Percentiles rank a stretch among this genome's conserved stretches.
Conservation (phyloP, 306 rosid genomes). For the Comarum palustre region DNA sequence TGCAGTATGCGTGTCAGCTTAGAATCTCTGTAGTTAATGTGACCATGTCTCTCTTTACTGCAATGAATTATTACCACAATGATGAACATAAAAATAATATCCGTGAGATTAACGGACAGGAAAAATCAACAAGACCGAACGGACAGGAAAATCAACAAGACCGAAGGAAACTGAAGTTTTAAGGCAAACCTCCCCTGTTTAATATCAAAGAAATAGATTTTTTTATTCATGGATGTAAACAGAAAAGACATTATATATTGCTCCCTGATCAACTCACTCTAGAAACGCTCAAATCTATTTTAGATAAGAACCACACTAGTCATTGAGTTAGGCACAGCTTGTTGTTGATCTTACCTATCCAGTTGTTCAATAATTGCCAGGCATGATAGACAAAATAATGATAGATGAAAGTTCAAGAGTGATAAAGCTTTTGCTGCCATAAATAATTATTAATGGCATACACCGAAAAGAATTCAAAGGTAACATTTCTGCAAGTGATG, state of each 20-base stretch:
- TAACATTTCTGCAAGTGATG: not conserved
- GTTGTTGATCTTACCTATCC: not conserved
- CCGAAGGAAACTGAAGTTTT: not conserved
- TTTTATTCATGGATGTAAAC: conserved; percentile 5
- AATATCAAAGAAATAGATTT: not conserved
- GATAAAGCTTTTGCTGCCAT: not conserved
- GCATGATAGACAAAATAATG: not conserved
- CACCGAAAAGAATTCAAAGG: not conserved
- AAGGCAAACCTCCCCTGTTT: not conserved
- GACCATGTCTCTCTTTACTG: conserved; percentile 93
- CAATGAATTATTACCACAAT: conserved; percentile 31
- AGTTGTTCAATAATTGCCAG: not conserved
- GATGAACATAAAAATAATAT: conserved; percentile 5
- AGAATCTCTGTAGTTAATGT: conserved; percentile 94
- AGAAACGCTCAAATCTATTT: not conserved
- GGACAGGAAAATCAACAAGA: not conserved
- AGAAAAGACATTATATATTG: not conserved
- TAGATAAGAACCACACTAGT: not conserved
- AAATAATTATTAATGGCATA: not conserved
- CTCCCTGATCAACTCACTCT: not conserved
- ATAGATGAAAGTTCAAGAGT: not conserved
- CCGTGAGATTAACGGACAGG: not conserved
- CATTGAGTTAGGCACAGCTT: not conserved
- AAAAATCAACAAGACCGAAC: not conserved
- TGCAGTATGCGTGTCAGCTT: conserved; percentile 94